Conservation (phyloP, 139 green algal species). For the Coelastrella sp. region DNA sequence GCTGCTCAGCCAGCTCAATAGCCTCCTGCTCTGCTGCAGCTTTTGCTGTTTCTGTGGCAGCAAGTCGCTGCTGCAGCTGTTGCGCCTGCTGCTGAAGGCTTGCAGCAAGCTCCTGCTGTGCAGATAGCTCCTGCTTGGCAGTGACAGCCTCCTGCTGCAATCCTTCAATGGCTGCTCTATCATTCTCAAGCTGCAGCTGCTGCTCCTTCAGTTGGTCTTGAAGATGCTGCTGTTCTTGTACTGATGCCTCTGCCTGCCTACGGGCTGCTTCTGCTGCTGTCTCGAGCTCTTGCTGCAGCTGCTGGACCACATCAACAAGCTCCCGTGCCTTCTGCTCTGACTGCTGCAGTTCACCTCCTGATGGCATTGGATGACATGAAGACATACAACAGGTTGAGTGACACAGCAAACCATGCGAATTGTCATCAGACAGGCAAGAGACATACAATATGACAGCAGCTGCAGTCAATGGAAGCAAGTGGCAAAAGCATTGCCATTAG, state of each 20-base stretch:
- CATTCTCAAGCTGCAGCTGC: slow-evolving; percentile 13
- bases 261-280: background rate
- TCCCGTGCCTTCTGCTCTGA: background rate
- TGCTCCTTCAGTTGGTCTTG: slow-evolving; percentile 31
- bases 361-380: background rate
- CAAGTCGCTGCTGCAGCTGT: slow-evolving; percentile 9
- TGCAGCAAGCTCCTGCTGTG: slow-evolving; percentile 31
- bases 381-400: background rate
- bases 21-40: slow-evolving; percentile 14
- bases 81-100: slow-evolving; percentile 1
- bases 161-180: slow-evolving; percentile 1
- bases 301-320: background rate
- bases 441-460: too few relatives aligned
- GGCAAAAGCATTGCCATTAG: too few relatives aligned
- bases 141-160: slow-evolving; percentile 4
- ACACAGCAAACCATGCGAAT: background rate
- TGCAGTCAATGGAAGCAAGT: too few relatives aligned
- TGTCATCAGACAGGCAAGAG: background rate
- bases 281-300: slow-evolving; percentile 28
- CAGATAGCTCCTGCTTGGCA: background rate
- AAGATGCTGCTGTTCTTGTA: background rate
- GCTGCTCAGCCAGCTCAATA: background rate
- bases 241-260: background rate
- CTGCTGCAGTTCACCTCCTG: slow-evolving; percentile 11
- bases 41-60: slow-evolving; percentile 23